A percentile compares a stretch with the other conserved stretches of the same genome.
These are phyloP conservation scores for Fremontodendron californicum DNA, from an alignment of 345 rosid genomes.

Conservation along the genomic window DNA sequence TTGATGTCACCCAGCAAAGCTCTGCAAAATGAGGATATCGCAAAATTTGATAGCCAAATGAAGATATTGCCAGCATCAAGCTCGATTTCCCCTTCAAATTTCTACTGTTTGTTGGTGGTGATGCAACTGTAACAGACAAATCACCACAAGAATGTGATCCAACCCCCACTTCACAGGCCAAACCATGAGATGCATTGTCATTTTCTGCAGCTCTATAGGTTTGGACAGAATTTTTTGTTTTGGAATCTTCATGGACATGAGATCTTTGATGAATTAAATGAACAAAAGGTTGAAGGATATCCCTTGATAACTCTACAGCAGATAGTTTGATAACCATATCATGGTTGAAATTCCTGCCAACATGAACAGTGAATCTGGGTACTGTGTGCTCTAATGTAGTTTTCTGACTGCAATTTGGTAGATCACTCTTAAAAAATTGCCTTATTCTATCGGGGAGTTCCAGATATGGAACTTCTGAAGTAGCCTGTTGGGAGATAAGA, in stretches of 20 bases:
- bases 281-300: slow-evolving; percentile 55
- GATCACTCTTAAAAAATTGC: slow-evolving; percentile 62
- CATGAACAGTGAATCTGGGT: slow-evolving; percentile 56
- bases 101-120: slow-evolving; percentile 41
- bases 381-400: slow-evolving; percentile 41
- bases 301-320: slow-evolving; percentile 62
- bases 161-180: slow-evolving; percentile 27
- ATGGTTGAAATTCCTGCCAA: slow-evolving; percentile 45
- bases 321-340: slow-evolving; percentile 56
- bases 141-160: slow-evolving; percentile 30
- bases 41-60: slow-evolving; percentile 83
- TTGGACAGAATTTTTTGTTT: slow-evolving; percentile 26
- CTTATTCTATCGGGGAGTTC: slow-evolving; percentile 55
- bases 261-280: slow-evolving; percentile 59
- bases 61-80: slow-evolving; percentile 60
- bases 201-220: slow-evolving; percentile 18
- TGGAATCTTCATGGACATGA: slow-evolving; percentile 31
- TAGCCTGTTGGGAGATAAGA: slow-evolving; percentile 52
- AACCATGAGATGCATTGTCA: slow-evolving; percentile 17
- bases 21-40: slow-evolving; percentile 92
- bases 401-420: slow-evolving; percentile 37
- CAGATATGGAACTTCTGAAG: slow-evolving; percentile 61
- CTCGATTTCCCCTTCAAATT: slow-evolving; percentile 63
- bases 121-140: slow-evolving; percentile 31
- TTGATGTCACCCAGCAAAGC: slow-evolving; percentile 94